Base-by-base conservation (phyloP, 2,329 filamentous ascomycete genomes). In the Rasamsonia emersonii region DNA sequence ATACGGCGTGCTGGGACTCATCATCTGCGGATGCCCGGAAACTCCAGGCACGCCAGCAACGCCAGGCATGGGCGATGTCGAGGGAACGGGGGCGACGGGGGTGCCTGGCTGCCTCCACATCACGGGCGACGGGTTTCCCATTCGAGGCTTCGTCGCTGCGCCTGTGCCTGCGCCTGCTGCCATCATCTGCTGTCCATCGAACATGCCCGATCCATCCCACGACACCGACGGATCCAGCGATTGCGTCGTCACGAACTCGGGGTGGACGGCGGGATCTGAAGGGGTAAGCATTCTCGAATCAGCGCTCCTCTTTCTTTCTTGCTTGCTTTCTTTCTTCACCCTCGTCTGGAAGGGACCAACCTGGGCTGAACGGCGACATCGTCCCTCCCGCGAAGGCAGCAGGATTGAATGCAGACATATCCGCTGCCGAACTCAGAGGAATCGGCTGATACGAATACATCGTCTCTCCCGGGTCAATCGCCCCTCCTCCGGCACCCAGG, bases 171-270 rank as follows among this genome's bases (percentile, higher is more conserved):
- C n/a, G n/a, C n/a, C n/a, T n/a, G n/a, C n/a, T n/a, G n/a, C n/a
- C 48, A 58, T 55, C 2, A 43, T 45, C n/a, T 53, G 47, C 24
- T 59, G 56, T 4, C 52, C 51, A 28, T 58, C 56, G 13, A 50
- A 48, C 27, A 60, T 52, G 11, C 54, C 53, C 15, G 57, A 56
- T 31, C 58, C 53, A 25, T 61, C 55, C 59, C 59, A 62, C 6
- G 51, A 42, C 3, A 56, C 50, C 11, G 53, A 50, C 4, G 51
- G 44, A 25, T 58, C 52, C 35, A 61, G 49, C 9, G 55, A 37
- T 24, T 46, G 49, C 15, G 49, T 43, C 13, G 54, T 33, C 24
- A 49, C 38, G 30, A 56, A 51, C 23, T 58, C 51, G 15, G 49
- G 35, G 32, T 43, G 46, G 29, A 49, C 47, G 14, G 46, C 40